Evolutionary conservation across 2,329 filamentous ascomycete genomes (phyloP), one percentile per base, ranked within the genome.

Genomic region (Elsinoe ampelina): DNA sequence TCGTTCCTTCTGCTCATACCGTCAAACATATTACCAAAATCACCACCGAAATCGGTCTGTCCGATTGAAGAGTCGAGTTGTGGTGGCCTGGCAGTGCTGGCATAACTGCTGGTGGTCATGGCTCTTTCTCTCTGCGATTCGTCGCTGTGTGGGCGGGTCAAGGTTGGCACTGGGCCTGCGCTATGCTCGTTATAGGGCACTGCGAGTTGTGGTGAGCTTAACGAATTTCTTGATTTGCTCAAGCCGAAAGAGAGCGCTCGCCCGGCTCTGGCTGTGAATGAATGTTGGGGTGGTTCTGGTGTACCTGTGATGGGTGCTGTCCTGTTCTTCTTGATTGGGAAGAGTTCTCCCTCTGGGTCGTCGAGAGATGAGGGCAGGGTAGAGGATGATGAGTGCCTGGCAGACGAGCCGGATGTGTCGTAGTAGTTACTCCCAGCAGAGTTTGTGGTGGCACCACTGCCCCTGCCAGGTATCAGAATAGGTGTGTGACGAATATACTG

Each of bases 361-460:
- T 80, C 79, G 11, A 77, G 70, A n/a, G 77, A 80, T 17, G 77
- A 80, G 36, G 78, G 79, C 38, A 79, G 69, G 6, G 78, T 80
- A 6, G 78, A 80, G 5, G 78, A 77, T 30, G 76, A 80, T 66
- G 77, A 80, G 60, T 76, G 73, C 45, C 77, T 76, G 42, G 75
- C 74, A 39, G 78, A 80, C 13, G 69, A 67, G 45, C 68, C 66
- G 36, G 70, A 70, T 36, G 66, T 70, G 48, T 70, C 68, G 65
- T 70, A 68, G 60, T 72, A 70, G 54, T 71, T 71, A 45, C 74
- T 76, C 19, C 73, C 75, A 52, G 68, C 69, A 20, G 76, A 78
- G 57, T 73, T 72, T 47, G 75, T 69, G 42, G 75, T 77, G 54
- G 72, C 73, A 61, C 73, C 75, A 65, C 76, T 79, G 58, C 72